Conservation (phyloP, 257 asterid genomes). For the Nemophila menziesii region DNA sequence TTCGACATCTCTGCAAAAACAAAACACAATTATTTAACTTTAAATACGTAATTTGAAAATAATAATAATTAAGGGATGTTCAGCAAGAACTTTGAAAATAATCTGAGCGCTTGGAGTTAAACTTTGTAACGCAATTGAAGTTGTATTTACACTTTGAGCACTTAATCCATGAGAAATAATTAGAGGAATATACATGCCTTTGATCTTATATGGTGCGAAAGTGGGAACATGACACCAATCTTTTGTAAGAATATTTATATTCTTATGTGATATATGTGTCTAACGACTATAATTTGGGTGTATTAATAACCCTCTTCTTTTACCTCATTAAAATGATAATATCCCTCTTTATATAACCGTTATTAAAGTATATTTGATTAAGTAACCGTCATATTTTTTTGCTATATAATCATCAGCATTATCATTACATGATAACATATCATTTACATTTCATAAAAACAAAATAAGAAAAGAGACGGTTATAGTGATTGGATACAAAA, state of each 20-base stretch:
- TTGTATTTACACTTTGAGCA: constrained; percentile 74
- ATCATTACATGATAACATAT: too few species aligned
- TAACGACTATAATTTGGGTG: too few species aligned
- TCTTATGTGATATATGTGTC: too few species aligned
- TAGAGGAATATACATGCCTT: constrained; percentile 70
- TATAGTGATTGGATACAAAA: too few species aligned
- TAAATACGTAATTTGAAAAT: constrained; percentile 8
- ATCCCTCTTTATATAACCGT: too few species aligned
- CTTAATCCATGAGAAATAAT: constrained; percentile 68
- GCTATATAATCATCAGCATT: too few species aligned
- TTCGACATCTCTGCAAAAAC: constrained; percentile 60
- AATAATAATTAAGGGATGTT: constrained; percentile 34
- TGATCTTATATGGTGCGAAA: constrained; percentile 70
- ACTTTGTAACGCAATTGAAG: constrained; percentile 83
- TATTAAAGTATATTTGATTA: too few species aligned
- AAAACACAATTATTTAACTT: neutral
- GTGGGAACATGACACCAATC: constrained; percentile 95
- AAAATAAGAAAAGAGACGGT: too few species aligned
- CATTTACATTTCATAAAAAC: too few species aligned
- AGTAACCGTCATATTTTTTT: too few species aligned
- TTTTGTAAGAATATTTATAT: constrained; percentile 90
- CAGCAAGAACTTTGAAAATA: constrained; percentile 71
- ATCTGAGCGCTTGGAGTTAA: constrained; percentile 88
- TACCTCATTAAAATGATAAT: constrained; percentile 73
- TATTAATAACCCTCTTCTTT: constrained; percentile 93